Base-by-base conservation (phyloP, 306 rosid species). In the Canavalia gladiata region DNA sequence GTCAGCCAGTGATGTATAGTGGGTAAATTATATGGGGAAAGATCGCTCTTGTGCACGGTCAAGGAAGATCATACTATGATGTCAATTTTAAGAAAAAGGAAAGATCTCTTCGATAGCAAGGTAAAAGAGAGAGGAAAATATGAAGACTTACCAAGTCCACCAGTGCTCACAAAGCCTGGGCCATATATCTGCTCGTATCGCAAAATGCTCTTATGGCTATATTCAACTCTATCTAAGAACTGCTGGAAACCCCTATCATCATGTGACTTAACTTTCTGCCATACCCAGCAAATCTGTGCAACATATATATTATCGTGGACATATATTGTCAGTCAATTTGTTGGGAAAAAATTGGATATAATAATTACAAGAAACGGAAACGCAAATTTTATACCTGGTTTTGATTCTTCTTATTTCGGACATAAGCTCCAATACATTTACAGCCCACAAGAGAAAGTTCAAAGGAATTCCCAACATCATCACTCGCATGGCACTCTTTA, bases 401-500 rank as follows among this genome's bases (percentile, higher is more conserved):
- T 81, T 95, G 99, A 88, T 91, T 95, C 90, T 86, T 95, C 73
- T 95, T 95, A 68, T 86, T 95, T 56, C 97, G 78, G 47, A 94
- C 99, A 84, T 95, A 95, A 76, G 99, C 99, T 65, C 99, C 96
- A 75, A 95, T 91, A 75, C 99, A 95, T 80, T 95, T 95, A 86
- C 91, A 90, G 77, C 98, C 90, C 74, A 93, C 89, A 37, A 95
- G 97, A 84, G 98, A 86, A 72, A 95, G 91, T 76, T 95, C 99
- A 64, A 87, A 95, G 75, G 90, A 88, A 84, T 85, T 89, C 31
- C 96, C 99, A 62, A 87, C 79, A 58, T 13, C 83, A 83, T 93
- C 97, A 72, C 7, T 58, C 83, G 78, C 55, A 64, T 78, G 83
- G 78, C 92, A 86, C 65, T 92, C 92, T 74, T 93, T 95, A 82